Evolutionary conservation across 768 basidiomycete genomes (phyloP), one percentile per base, ranked within the genome.

Genomic region (Boletellus emodensis): DNA sequence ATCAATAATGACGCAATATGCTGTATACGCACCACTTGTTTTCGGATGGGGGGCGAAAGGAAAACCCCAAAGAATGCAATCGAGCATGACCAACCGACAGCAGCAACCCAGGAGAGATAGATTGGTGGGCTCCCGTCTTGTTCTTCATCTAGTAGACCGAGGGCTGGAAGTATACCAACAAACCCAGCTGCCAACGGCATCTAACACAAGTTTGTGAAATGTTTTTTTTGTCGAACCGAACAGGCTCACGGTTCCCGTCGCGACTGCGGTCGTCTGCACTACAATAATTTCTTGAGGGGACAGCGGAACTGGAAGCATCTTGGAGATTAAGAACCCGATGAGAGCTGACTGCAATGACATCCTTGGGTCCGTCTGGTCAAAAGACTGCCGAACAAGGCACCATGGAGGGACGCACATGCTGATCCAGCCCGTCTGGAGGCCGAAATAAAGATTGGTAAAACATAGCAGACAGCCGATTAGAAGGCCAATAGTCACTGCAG

Each of bases 41-140:
- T 90, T 41, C 95, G 83, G 26, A 98, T 79, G 7, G 94, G 95
- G 14, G 94, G 92, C 2, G 95, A 95, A 37, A 98, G 76, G 67
- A 97, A 95, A n/a, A 97, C 94, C 81, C 94, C 95, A 69, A 97
- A 98, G 73, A 94, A 98, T 4, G 94, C 94, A 24, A 95, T 80
- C 6, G 86, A 90, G 54, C 82, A 84, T 11, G 90, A 94, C 95
- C 95, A 98, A 5, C 77, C 80, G 18, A 94, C 73, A 18, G 90
- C 80, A 26, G 81, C 76, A 17, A 81, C 53, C 83, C 85, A 94
- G 8, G 84, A 81, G 36, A 97, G 73, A 52, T 78, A 72, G 13
- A 97, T 78, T 2, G 94, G 85, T 1, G 79, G 78, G 8, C 82
- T 76, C 9, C 91, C 92, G 57, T 98, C 95, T 48, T 79, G 73